Evolutionary conservation across 129 eudicot species (phyloP), one percentile per base, ranked within the genome.

Genomic region (Artemisia argyi): DNA sequence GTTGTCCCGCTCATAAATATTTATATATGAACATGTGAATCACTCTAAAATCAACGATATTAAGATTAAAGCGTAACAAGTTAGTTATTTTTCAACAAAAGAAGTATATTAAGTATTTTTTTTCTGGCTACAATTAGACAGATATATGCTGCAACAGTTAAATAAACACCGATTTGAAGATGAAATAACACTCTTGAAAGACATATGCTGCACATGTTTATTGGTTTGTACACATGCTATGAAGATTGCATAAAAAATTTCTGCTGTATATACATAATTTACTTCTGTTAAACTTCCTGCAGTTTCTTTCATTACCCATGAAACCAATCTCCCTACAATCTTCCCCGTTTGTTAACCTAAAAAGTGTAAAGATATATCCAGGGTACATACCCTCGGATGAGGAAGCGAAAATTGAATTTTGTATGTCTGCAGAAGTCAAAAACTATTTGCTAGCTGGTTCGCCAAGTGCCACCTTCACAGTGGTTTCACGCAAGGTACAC

Each of bases 371-470:
- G 11, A 15, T 61, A 3, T 30, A 61, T 6, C 66, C 66, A 4
- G 11, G 3, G 6, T 1, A 13, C 0, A 4, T 7, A 26, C 2
- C 2, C 0, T 3, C 4, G 13, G 12, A 30, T 1, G 47, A 8
- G 66, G 3, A 61, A 32, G 19, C 5, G 11, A 0, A 28, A 4
- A 7, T 3, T 15, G 30, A 61, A 61, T 4, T 61, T 4, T 5
- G 0, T 5, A 14, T 61, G 11, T 30, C 66, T 61, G 12, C 66
- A 13, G 12, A 61, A 61, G 66, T 61, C 4, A 61, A 30, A 30
- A 61, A 30, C 48, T 61, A 61, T 30, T 30, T 61, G 12, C 11
- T 61, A 26, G 66, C n/a, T 61, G 13, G 49, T 61, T 61, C 66
- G 5, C 49, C 49, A 28, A 15, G 48, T 61, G 49, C 47, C 48